A percentile compares a stretch with the other conserved stretches of the same genome.
phyloP scores from a whole-genome alignment of 2,329 filamentous ascomycete genomes.

The Cordyceps cateniannulata region DNA sequence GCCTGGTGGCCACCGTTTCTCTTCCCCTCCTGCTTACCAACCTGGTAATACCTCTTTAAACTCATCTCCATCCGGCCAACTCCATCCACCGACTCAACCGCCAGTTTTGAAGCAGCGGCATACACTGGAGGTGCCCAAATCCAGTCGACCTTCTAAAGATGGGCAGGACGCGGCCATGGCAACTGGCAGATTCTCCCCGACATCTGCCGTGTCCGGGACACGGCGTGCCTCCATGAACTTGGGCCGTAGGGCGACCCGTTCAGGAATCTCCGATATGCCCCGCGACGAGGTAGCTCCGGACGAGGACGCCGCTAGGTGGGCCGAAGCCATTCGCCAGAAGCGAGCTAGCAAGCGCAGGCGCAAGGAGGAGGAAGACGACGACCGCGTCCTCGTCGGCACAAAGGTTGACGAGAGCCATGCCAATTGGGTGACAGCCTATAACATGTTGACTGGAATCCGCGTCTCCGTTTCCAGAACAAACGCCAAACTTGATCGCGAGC shows the following conservation, averaged over 20 bases:
- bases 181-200: constrained; percentile 77
- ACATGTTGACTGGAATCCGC: constrained; percentile 98
- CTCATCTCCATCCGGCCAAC: constrained; percentile 42
- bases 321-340: constrained; percentile 88
- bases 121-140: constrained; percentile 79
- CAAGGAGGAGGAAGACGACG: constrained; percentile 84
- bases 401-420: constrained; percentile 97
- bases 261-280: constrained; percentile 69
- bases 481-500: constrained; percentile 85
- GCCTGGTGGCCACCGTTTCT: constrained; percentile 10
- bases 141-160: constrained; percentile 66
- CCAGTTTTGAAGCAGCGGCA: constrained; percentile 69
- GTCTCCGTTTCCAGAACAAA: constrained; percentile 95
- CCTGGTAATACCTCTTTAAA: constrained; percentile 30
- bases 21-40: constrained; percentile 30
- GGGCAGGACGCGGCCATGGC: constrained; percentile 58
- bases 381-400: constrained; percentile 89
- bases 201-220: constrained; percentile 45
- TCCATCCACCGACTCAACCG: constrained; percentile 34
- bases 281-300: constrained; percentile 80
- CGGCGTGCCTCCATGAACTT: constrained; percentile 80
- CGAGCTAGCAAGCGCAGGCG: constrained; percentile 78
- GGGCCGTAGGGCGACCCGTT: constrained; percentile 73
- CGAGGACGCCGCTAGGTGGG: constrained; percentile 86
- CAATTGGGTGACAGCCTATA: constrained; percentile 97